Evolutionary conservation across 1,284 basidiomycete species (phyloP).

Genomic region (Lignosus rhinocerotis): DNA sequence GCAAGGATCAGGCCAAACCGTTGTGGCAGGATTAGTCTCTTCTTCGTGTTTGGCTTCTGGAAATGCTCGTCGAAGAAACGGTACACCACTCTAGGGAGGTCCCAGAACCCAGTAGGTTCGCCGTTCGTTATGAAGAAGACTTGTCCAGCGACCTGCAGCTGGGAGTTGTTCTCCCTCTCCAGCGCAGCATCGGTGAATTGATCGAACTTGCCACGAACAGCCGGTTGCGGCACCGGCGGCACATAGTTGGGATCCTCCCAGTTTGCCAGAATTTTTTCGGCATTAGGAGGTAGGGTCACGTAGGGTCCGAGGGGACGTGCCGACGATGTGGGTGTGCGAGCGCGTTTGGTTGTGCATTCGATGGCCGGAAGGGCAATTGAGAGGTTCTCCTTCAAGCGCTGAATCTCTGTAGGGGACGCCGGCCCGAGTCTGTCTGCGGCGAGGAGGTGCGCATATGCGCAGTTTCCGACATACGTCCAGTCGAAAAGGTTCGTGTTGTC

Average conservation of each 20-base stretch:
- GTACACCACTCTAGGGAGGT: constrained; percentile 89
- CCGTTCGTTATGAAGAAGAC: constrained; percentile 98
- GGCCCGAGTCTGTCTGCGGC: constrained; percentile 83
- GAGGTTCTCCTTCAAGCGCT: constrained; percentile 32
- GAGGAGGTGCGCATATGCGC: constrained; percentile 92
- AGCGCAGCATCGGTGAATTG: constrained; percentile 60
- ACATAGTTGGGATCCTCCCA: constrained; percentile 55
- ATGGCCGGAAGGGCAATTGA: constrained; percentile 66
- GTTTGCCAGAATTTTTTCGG: constrained; percentile 56
- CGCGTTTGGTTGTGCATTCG: constrained; percentile 58
- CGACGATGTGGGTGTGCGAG: constrained; percentile 74
- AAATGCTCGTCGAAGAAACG: constrained; percentile 63
- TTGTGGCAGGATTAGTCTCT: constrained; percentile 55
- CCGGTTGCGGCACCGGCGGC: constrained; percentile 50
- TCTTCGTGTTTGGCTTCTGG: constrained; percentile 27
- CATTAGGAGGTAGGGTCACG: constrained; percentile 59
- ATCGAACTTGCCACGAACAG: constrained; percentile 78
- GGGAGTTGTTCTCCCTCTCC: constrained; percentile 47
- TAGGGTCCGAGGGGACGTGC: constrained; percentile 83
- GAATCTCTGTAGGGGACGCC: constrained; percentile 45
- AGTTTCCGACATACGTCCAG: constrained; percentile 97
- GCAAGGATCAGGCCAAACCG: constrained; percentile 72
- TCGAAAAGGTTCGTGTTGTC: constrained; percentile 94
- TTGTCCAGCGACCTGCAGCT: constrained; percentile 86
- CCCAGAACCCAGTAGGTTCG: constrained; percentile 97